Conservation (phyloP, 108 stramenopile species). For the Stephanodiscus minutulus region DNA sequence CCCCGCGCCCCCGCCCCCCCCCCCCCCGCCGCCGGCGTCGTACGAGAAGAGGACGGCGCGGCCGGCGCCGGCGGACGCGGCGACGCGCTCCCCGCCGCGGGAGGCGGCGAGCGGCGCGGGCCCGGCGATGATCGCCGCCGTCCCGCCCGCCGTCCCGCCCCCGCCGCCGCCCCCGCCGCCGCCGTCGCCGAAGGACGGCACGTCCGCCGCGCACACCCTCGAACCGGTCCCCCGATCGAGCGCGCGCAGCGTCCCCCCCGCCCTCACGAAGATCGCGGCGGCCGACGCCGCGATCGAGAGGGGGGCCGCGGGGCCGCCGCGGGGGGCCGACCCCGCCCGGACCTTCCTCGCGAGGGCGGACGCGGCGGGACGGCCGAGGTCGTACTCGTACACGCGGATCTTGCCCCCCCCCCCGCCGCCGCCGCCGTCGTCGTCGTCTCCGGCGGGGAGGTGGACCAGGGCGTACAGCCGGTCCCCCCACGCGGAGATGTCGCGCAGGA, state of each 20-base stretch:
- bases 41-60: not conserved
- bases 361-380: slow-evolving; percentile 10
- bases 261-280: slow-evolving; percentile 18
- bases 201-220: slow-evolving; percentile 23
- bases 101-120: slow-evolving; percentile 5
- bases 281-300: slow-evolving; percentile 3
- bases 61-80: not conserved
- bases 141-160: no score
- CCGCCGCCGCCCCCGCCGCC: not conserved
- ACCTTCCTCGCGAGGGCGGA: slow-evolving; percentile 33
- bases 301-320: not conserved
- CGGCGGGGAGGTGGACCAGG: slow-evolving; percentile 8
- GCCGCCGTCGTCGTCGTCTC: not conserved
- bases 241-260: slow-evolving; percentile 23
- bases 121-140: no score
- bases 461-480: slow-evolving; percentile 16
- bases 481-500: slow-evolving; percentile 28
- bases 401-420: slow-evolving; percentile 8
- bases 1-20: not conserved
- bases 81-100: slow-evolving; percentile 6
- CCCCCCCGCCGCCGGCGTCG: not conserved
- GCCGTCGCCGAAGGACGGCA: not conserved
- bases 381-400: slow-evolving; percentile 40
- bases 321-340: slow-evolving; percentile 29
- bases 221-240: slow-evolving; percentile 17